These are phyloP conservation scores for Sherardia arvensis DNA, from an alignment of 257 asterid species.

Conservation along the genomic window DNA sequence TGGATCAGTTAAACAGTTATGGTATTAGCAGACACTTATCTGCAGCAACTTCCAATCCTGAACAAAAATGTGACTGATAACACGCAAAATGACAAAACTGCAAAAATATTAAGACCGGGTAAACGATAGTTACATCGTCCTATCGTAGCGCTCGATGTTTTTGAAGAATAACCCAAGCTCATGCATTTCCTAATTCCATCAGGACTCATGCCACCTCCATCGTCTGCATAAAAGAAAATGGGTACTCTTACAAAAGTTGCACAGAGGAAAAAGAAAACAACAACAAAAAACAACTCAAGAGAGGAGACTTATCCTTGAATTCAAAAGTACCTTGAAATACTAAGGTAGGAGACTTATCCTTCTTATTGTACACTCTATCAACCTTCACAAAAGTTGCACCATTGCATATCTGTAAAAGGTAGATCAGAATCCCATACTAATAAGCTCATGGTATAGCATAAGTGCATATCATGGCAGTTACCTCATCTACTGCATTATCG, in stretches of 20 bases:
- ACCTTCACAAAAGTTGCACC: constrained; percentile 86
- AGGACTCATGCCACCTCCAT: constrained; percentile 94
- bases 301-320: too few relatives aligned
- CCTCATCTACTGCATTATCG: constrained; percentile 97
- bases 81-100: too few relatives aligned
- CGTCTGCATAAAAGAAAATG: constrained; percentile 38
- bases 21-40: neutral
- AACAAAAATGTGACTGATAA: neutral
- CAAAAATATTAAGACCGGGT: constrained; percentile 11
- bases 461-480: constrained; percentile 17
- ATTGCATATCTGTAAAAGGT: constrained; percentile 36
- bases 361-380: constrained; percentile 53
- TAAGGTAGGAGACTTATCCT: constrained; percentile 84
- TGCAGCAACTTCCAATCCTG: neutral
- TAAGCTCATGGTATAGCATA: neutral
- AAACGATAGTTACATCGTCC: constrained; percentile 55
- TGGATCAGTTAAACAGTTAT: neutral
- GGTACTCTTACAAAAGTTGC: constrained; percentile 7
- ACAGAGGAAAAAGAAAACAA: neutral
- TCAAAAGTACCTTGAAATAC: constrained; percentile 59
- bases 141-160: constrained; percentile 66
- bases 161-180: constrained; percentile 93
- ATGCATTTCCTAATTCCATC: constrained; percentile 77
- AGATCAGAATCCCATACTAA: neutral
- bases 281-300: constrained; percentile 2